Evolutionary conservation across 2,329 filamentous ascomycete genomes (phyloP), one percentile per base, ranked within the genome.

Genomic region (Hypoxylon sp.): DNA sequence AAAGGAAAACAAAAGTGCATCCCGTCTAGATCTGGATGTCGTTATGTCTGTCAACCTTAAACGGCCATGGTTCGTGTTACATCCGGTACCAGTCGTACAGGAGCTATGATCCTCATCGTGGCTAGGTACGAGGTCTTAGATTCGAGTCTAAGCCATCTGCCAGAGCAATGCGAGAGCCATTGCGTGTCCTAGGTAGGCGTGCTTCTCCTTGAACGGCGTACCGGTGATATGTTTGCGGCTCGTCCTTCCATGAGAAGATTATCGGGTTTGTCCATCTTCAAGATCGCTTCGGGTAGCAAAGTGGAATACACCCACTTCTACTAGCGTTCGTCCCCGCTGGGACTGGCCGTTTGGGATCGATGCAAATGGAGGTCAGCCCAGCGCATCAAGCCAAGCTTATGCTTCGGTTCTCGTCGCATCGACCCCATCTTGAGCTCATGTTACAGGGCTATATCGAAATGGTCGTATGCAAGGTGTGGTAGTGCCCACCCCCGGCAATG

Each of bases 361-460:
- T 75, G 70, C 55, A 70, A 72, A 71, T 71, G 73, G 70, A 75
- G 74, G 69, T 67, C 68, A 76, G 71, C 67, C 72, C 72, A 70
- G 73, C 70, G 74, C 75, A 76, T 76, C 75, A 74, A 73, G 75
- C 75, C 75, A 79, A 77, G 75, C 68, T 75, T 74, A 75, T 77
- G 76, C 76, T 76, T 76, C 73, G 76, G 71, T 72, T 76, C 75
- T 74, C 75, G 75, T 78, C 76, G 73, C 77, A 77, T 76, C 74
- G 74, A 75, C 72, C 70, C 73, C 76, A 75, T 77, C 74, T 72
- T 76, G 66, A 74, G 70, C 72, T 75, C 70, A 72, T 82, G 81
- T 79, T 80, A 82, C 81, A 81, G 76, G 79, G 79, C 80, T 80
- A 79, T 76, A 76, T 74, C 74, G 75, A 77, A 76, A 74, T 75